Percentiles rank a stretch among this genome's conserved stretches.
Evolutionary conservation across 139 green algal species (phyloP).

Genomic region (Chlorella sp.): DNA sequence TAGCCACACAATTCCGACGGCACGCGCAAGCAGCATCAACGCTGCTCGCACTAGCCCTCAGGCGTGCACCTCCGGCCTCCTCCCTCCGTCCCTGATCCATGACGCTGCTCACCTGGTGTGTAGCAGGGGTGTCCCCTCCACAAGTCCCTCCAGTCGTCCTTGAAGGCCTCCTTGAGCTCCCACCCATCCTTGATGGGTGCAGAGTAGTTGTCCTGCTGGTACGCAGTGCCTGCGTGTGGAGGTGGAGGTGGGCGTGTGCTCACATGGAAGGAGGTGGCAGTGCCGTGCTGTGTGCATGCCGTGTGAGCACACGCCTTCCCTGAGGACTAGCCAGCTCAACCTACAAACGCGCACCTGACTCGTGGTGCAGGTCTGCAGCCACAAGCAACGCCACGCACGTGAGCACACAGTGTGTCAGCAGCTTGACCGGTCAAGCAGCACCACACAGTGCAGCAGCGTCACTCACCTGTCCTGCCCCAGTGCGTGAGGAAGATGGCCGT

Average conservation of each 20-base stretch:
- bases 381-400: too few relatives aligned
- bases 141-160: not conserved
- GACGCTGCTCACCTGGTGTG: not conserved
- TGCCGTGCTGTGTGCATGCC: too few relatives aligned
- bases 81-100: not conserved
- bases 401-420: not conserved
- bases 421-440: too few relatives aligned
- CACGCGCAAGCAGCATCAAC: too few relatives aligned
- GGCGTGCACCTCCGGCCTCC: too few relatives aligned
- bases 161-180: not conserved
- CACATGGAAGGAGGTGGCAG: too few relatives aligned
- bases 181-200: not conserved
- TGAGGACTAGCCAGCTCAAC: not conserved
- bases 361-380: not conserved
- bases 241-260: too few relatives aligned
- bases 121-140: not conserved
- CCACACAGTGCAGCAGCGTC: not conserved
- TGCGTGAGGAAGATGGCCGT: constrained; percentile 47
- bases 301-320: too few relatives aligned
- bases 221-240: not conserved
- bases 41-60: too few relatives aligned
- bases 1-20: too few relatives aligned
- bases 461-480: constrained; percentile 26
- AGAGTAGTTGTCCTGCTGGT: not conserved
- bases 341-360: not conserved